These are phyloP conservation scores for Coemansia sp. DNA, from an alignment of 192 early-diverging fungal genomes.

Conservation along the genomic window DNA sequence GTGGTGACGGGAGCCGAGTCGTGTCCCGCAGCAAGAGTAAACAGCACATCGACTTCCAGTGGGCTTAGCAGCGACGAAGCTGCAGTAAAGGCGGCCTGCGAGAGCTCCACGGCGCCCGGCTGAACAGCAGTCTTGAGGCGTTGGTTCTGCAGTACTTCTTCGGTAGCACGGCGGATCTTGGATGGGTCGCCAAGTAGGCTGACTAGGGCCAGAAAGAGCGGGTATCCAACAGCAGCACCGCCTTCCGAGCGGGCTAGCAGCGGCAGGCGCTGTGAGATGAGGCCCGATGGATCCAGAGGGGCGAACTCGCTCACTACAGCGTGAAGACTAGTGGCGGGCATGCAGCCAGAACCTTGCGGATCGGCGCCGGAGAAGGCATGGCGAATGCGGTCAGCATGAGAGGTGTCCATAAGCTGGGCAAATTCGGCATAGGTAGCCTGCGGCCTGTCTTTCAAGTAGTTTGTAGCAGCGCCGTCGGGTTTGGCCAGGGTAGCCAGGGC, in stretches of 20 bases:
- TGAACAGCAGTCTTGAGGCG: not conserved
- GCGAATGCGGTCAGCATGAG: conserved; percentile 41
- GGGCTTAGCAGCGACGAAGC: conserved; percentile 35
- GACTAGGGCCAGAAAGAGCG: conserved; percentile 50
- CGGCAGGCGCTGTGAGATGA: conserved; percentile 28
- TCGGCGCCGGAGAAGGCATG: conserved; percentile 34
- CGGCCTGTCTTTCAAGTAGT: conserved; percentile 24
- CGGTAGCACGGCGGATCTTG: conserved; percentile 46
- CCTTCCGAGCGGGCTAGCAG: conserved; percentile 35
- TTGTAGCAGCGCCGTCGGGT: conserved; percentile 12
- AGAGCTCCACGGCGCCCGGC: conserved; percentile 6
- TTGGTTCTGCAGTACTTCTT: conserved; percentile 24
- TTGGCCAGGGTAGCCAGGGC: conserved; percentile 18
- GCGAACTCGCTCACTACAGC: conserved; percentile 33
- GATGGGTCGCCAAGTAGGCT: conserved; percentile 42
- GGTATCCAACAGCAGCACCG: conserved; percentile 51
- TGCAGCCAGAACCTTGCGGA: conserved; percentile 20
- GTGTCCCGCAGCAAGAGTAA: conserved; percentile 40
- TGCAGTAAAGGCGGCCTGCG: conserved; percentile 13
- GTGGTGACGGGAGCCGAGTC: conserved; percentile 18
- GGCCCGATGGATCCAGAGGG: conserved; percentile 23
- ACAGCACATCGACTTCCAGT: conserved; percentile 49
- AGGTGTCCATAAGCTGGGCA: conserved; percentile 37
- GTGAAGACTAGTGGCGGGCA: conserved; percentile 41
- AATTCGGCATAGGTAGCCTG: conserved; percentile 40